phyloP scores from a whole-genome alignment of 768 basidiomycete genomes.

The Flagelloscypha sp. region DNA sequence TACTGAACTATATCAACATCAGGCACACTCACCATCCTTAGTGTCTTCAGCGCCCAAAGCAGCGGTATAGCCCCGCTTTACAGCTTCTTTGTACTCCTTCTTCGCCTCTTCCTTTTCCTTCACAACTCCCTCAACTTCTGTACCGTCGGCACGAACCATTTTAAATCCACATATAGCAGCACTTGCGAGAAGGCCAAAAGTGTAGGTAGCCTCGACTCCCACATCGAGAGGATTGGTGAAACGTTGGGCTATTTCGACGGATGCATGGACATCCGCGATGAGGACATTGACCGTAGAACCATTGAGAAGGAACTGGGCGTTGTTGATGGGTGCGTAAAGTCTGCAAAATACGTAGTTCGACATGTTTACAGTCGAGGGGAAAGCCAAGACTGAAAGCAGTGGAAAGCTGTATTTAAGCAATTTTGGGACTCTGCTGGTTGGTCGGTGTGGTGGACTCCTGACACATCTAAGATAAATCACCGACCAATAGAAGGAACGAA shows the following conservation, averaged over 20 bases:
- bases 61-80: slow-evolving; percentile 18
- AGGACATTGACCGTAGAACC: slow-evolving; percentile 9
- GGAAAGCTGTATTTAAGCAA: too few relatives aligned
- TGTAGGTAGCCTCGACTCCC: slow-evolving; percentile 25
- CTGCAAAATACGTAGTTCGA: too few relatives aligned
- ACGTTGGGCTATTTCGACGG: slow-evolving; percentile 12
- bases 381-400: too few relatives aligned
- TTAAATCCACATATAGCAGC: slow-evolving; percentile 32
- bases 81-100: slow-evolving; percentile 19
- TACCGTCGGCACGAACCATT: slow-evolving; percentile 22
- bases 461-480: too few relatives aligned
- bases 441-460: too few relatives aligned
- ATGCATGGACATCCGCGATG: slow-evolving; percentile 13
- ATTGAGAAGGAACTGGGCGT: too few relatives aligned
- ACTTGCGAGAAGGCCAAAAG: slow-evolving; percentile 34
- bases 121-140: slow-evolving; percentile 22
- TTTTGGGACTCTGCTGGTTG: too few relatives aligned
- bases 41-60: slow-evolving; percentile 26
- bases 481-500: too few relatives aligned
- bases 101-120: slow-evolving; percentile 27
- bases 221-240: slow-evolving; percentile 9
- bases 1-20: neutral
- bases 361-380: too few relatives aligned
- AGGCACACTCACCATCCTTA: slow-evolving; percentile 24
- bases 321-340: too few relatives aligned